Evolutionary conservation across 2,329 filamentous ascomycete species (phyloP).

Genomic region (Pyrenophora teres): DNA sequence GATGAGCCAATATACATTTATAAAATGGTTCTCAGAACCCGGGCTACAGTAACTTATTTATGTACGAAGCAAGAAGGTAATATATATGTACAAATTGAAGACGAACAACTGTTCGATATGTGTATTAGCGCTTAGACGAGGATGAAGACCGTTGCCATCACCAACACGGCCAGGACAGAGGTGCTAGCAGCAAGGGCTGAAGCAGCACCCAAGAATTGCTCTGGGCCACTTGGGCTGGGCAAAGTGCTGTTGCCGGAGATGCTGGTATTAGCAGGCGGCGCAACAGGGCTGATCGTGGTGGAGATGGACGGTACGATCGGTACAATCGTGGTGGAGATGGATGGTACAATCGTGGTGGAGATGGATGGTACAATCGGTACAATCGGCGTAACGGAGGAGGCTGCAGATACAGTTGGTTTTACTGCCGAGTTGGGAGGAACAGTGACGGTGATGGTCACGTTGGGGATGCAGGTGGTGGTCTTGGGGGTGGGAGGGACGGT

Average conservation of each 20-base stretch:
- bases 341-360: constrained; percentile 17
- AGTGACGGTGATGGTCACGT: constrained; percentile 33
- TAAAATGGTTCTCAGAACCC: background rate
- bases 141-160: constrained; percentile 24
- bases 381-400: background rate
- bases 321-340: constrained; percentile 17
- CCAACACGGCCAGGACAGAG: constrained; percentile 27
- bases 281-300: constrained; percentile 17
- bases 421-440: constrained; percentile 18
- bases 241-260: constrained; percentile 20
- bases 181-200: constrained; percentile 18
- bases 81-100: constrained; percentile 6
- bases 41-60: constrained; percentile 9
- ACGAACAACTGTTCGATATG: constrained; percentile 15
- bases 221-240: constrained; percentile 18
- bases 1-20: constrained; percentile 5
- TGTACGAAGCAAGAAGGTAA: constrained; percentile 1
- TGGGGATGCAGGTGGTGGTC: constrained; percentile 22
- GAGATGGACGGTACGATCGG: constrained; percentile 13
- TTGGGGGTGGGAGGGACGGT: background rate
- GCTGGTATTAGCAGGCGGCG: constrained; percentile 34
- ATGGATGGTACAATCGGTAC: constrained; percentile 12
- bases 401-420: constrained; percentile 9
- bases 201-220: constrained; percentile 30
- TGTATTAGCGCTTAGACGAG: constrained; percentile 23